Percentiles rank a stretch among this genome's conserved stretches.
Conservation (phyloP, 495 filamentous ascomycete genomes). For the Usnea hakonensis region DNA sequence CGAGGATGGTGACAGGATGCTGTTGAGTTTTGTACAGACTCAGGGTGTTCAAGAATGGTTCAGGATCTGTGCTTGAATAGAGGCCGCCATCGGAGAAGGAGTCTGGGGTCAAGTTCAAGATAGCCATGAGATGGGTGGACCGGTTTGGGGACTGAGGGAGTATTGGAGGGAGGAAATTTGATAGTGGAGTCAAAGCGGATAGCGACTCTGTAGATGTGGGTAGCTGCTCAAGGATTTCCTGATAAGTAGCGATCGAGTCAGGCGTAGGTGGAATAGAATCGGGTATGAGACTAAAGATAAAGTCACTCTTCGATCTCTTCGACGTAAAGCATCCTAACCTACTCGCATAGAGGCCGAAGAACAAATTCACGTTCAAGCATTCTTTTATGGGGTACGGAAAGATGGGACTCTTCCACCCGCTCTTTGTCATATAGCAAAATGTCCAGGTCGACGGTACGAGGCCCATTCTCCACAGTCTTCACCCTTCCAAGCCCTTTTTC, state of each 20-base stretch:
- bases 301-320: neutral
- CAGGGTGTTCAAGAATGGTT: constrained; percentile 23
- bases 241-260: constrained; percentile 30
- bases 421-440: constrained; percentile 79
- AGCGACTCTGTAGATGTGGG: constrained; percentile 43
- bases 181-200: constrained; percentile 64
- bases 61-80: constrained; percentile 32
- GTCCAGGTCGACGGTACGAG: constrained; percentile 87
- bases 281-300: constrained; percentile 52
- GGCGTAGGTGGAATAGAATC: constrained; percentile 41
- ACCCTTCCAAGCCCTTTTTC: constrained; percentile 69
- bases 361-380: constrained; percentile 95
- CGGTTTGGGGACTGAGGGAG: constrained; percentile 55
- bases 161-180: constrained; percentile 48
- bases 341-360: constrained; percentile 82
- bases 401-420: constrained; percentile 54
- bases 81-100: constrained; percentile 91
- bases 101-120: constrained; percentile 92
- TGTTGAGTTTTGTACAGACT: constrained; percentile 28
- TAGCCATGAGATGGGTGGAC: constrained; percentile 79
- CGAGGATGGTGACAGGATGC: constrained; percentile 65
- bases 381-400: constrained; percentile 74
- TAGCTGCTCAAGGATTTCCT: constrained; percentile 55
- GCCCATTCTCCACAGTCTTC: constrained; percentile 87
- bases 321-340: constrained; percentile 23